phyloP scores from a whole-genome alignment of 345 rosid genomes.

The Gossypium stocksii region DNA sequence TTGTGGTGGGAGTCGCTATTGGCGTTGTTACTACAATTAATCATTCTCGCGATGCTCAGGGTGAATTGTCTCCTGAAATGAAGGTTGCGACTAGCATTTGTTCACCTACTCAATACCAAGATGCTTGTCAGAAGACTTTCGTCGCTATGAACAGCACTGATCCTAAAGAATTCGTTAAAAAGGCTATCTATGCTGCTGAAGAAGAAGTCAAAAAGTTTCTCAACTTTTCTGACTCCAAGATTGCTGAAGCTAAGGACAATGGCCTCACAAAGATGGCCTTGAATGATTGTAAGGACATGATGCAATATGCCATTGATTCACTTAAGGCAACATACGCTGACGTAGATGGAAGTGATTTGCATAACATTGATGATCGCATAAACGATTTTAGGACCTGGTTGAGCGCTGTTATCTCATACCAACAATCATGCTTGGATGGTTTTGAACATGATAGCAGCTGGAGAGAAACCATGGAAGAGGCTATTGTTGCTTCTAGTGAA shows the following conservation, averaged over 20 bases:
- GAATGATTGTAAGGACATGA: slow-evolving; percentile 38
- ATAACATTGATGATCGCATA: slow-evolving; percentile 3
- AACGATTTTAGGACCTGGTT: slow-evolving; percentile 41
- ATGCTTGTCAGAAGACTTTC: slow-evolving; percentile 45
- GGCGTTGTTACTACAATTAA: slow-evolving; percentile 31
- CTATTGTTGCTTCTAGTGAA: slow-evolving; percentile 28
- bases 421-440: slow-evolving; percentile 43
- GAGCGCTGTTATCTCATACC: slow-evolving; percentile 38
- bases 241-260: background rate
- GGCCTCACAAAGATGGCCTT: slow-evolving; percentile 19
- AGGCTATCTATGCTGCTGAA: slow-evolving; percentile 36
- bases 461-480: slow-evolving; percentile 26
- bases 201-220: slow-evolving; percentile 31
- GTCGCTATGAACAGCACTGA: slow-evolving; percentile 33
- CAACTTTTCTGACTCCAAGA: slow-evolving; percentile 31
- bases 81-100: slow-evolving; percentile 43
- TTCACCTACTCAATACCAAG: slow-evolving; percentile 37
- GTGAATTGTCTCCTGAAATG: slow-evolving; percentile 23
- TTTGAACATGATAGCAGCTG: slow-evolving; percentile 24
- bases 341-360: slow-evolving; percentile 19
- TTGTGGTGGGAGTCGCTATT: slow-evolving; percentile 42
- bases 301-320: slow-evolving; percentile 26
- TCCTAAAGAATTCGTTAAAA: slow-evolving; percentile 42
- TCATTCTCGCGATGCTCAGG: background rate
- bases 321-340: slow-evolving; percentile 29